Conservation (phyloP, 345 rosid genomes). For the Eutrema yunnanense region DNA sequence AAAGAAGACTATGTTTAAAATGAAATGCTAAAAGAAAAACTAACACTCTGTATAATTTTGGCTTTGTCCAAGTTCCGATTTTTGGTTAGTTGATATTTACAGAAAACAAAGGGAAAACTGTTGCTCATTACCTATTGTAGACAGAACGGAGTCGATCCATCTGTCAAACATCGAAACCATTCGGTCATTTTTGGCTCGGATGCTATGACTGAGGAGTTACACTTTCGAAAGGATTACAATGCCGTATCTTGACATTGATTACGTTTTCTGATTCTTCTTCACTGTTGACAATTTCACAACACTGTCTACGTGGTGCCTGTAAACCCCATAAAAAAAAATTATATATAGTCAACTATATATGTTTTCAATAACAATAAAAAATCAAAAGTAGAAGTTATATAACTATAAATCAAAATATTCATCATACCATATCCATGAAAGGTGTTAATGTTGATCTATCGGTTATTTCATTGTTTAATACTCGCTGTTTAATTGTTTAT, state of each 20-base stretch:
- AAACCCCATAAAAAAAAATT: background rate
- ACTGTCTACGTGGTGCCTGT: slow-evolving; percentile 67
- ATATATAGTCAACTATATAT: background rate
- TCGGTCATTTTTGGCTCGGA: background rate
- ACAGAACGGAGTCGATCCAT: background rate
- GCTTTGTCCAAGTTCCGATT: background rate
- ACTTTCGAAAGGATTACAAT: slow-evolving; percentile 52
- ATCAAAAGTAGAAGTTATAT: background rate
- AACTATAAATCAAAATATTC: background rate
- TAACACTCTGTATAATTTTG: background rate
- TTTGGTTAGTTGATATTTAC: background rate
- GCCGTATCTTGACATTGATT: slow-evolving; percentile 52
- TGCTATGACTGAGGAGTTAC: slow-evolving; percentile 45
- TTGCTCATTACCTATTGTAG: background rate
- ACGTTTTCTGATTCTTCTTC: slow-evolving; percentile 9
- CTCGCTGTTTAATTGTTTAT: background rate
- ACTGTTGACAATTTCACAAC: slow-evolving; percentile 31
- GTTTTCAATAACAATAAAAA: background rate
- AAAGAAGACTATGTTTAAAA: background rate
- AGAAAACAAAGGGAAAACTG: background rate
- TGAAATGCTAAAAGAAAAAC: background rate
- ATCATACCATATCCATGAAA: background rate
- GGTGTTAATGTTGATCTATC: background rate
- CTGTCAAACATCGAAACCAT: background rate
- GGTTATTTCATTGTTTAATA: background rate